Evolutionary conservation across 768 basidiomycete genomes (phyloP), one percentile per base, ranked within the genome.

Genomic region (Tricholoma terreum): DNA sequence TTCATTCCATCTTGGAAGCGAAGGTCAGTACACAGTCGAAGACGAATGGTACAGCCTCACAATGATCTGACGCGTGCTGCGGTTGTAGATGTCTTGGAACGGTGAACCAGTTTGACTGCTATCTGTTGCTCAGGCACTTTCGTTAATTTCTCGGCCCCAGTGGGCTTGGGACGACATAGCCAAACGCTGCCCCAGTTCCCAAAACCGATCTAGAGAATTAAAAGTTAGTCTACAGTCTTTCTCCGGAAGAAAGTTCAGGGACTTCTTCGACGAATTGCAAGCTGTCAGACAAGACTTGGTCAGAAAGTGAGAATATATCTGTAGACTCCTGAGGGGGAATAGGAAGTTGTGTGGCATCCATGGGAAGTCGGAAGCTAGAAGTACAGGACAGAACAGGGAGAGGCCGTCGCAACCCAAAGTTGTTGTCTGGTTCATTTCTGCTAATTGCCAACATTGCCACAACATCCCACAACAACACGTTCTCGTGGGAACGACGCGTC

Each of bases 161-260:
- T 71, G 21, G 76, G 76, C 71, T 84, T 90, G 58, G 86, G 84
- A 34, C 74, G 75, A 67, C 87, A 90, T 62, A 89, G 73, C 91
- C 90, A 93, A 60, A 94, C 92, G 68, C 87, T 89, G 35, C 93
- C 93, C 93, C 93, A 96, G 74, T 94, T 94, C 42, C 93, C 92
- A 67, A 83, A 92, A 31, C 92, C 92, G 75, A 93, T 89, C 89
- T 93, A 58, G n/a, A 56, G 17, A 33, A 60, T 36, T 59, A 59
- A 68, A 33, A 53, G 24, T 56, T 36, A 60, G 55, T 53, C 55
- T 21, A 40, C 30, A 48, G 21, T 21, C 21, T 15, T 49, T 50
- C 34, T 21, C 48, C 27, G 43, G 52, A 62, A 36, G 46, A 35
- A 50, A 61, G 50, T 49, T n/a, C 49, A 50, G 54, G 66, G 76